phyloP scores from a whole-genome alignment of 148 eudicot species.

The Spergularia marina region DNA sequence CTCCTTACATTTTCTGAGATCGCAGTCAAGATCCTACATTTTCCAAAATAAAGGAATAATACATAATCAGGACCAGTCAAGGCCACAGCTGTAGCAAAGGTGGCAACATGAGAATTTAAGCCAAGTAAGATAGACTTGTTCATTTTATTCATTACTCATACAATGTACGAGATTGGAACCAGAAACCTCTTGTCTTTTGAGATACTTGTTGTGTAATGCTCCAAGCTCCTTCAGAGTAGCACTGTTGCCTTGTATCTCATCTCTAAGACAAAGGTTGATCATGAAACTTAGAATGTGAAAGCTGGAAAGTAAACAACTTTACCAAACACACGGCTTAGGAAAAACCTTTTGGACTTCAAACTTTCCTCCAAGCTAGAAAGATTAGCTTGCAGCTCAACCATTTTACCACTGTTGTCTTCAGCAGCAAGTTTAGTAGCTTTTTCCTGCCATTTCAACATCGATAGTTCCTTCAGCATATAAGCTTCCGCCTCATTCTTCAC shows the following conservation, averaged over 20 bases:
- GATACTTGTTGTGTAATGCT: constrained; percentile 62
- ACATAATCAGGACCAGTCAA: background rate
- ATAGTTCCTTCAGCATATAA: constrained; percentile 85
- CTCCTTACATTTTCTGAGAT: constrained; percentile 60
- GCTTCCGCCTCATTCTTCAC: constrained; percentile 96
- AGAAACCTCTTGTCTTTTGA: constrained; percentile 78
- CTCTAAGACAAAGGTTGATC: constrained; percentile 42
- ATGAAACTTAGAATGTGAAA: constrained; percentile 1
- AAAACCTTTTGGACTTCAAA: constrained; percentile 67
- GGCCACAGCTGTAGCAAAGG: background rate
- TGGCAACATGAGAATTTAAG: background rate
- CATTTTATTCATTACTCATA: background rate
- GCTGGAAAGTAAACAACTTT: background rate
- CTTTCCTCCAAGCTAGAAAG: constrained; percentile 63
- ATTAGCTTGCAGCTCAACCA: constrained; percentile 50
- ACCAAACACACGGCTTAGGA: background rate
- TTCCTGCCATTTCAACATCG: constrained; percentile 89
- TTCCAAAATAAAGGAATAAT: constrained; percentile 21
- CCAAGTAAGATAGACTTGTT: background rate
- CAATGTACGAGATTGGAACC: background rate
- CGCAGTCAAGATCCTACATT: constrained; percentile 71
- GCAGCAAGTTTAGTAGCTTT: constrained; percentile 76
- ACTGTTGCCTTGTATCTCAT: constrained; percentile 61
- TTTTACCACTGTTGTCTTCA: constrained; percentile 56
- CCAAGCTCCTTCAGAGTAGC: constrained; percentile 77